Percentiles rank a stretch among this genome's conserved stretches.
These are phyloP conservation scores for Neltuma alba DNA, from an alignment of 306 rosid genomes.

Conservation along the genomic window DNA sequence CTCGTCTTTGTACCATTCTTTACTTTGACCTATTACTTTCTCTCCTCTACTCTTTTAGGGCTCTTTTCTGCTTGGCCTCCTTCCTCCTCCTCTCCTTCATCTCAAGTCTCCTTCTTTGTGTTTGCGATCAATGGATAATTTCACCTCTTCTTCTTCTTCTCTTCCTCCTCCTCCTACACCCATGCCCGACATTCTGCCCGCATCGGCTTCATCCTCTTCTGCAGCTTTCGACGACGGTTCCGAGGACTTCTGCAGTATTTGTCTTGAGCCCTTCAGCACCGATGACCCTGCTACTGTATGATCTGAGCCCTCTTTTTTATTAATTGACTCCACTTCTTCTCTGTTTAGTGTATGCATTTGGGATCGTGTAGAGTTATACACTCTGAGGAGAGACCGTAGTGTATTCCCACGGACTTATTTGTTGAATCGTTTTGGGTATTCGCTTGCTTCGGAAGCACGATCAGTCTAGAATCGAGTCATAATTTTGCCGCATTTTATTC, in stretches of 20 bases:
- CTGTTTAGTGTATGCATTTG: conserved; percentile 9
- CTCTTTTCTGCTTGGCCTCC: conserved; percentile 32
- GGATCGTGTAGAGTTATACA: conserved; percentile 25
- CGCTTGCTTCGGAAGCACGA: neutral
- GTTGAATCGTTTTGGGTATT: conserved; percentile 7
- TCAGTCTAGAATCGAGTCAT: neutral
- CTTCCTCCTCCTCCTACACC: conserved; percentile 17
- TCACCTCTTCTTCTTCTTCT: conserved; percentile 43
- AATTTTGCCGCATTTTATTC: conserved; percentile 1
- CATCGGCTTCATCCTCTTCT: conserved; percentile 47
- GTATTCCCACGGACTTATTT: conserved; percentile 1
- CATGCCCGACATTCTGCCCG: conserved; percentile 33
- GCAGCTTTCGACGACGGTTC: conserved; percentile 48
- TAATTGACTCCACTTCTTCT: neutral
- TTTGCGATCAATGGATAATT: conserved; percentile 44
- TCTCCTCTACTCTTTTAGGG: conserved; percentile 43
- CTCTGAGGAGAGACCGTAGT: conserved; percentile 20
- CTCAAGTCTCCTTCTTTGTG: conserved; percentile 28
- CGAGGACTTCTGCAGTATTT: conserved; percentile 87
- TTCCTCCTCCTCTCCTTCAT: conserved; percentile 22
- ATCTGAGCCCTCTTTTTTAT: neutral
- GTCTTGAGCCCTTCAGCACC: conserved; percentile 71
- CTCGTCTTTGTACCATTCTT: conserved; percentile 31
- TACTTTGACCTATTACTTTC: conserved; percentile 47
- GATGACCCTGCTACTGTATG: conserved; percentile 81